Base-by-base conservation (phyloP, 2,329 filamentous ascomycete species). In the Xylaria arbuscula region DNA sequence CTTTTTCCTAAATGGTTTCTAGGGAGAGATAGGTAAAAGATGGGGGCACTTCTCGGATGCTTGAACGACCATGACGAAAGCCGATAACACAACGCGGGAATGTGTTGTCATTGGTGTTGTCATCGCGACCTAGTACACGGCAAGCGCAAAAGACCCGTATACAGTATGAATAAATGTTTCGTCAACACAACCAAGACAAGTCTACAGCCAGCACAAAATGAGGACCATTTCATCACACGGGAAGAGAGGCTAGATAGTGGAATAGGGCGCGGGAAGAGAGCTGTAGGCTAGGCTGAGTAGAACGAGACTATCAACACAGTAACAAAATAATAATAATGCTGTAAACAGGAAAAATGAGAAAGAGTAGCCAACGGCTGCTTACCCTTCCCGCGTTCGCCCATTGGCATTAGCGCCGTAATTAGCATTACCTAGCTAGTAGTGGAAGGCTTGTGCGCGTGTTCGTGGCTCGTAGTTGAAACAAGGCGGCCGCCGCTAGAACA, bases 321-420 rank as follows among this genome's bases (percentile, higher is more conserved):
- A 19, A 47, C 4, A 1, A 10, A 38, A 38, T 10, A 38, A 38
- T 3, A 3, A 38, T 10, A 50, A n/a, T n/a, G n/a, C n/a, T n/a
- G n/a, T n/a, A 9, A 32, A 34, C 32, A 5, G 19, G 10, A n/a
- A 8, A 34, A 15, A 53, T n/a, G 4, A n/a, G 15, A 34, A 24
- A 15, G 2, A 42, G 24, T 10, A 57, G 13, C 38, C 36, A 22
- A 42, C 38, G 38, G 38, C 22, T 13, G 15, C 9, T 42, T 9
- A 32, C 19, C 55, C 22, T 22, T 57, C 55, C 55, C 55, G 38
- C 38, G 11, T 57, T 45, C 38, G 32, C 40, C 38, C 38, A 22
- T 57, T 57, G 19, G 22, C 7, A 32, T 28, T 57, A 24, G 34
- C 7, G 53, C 53, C 22, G 50, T 4, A 2, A 2, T 40, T 56